These are phyloP conservation scores for Termitomyces sp. DNA, from an alignment of 768 basidiomycete genomes.

Conservation along the genomic window DNA sequence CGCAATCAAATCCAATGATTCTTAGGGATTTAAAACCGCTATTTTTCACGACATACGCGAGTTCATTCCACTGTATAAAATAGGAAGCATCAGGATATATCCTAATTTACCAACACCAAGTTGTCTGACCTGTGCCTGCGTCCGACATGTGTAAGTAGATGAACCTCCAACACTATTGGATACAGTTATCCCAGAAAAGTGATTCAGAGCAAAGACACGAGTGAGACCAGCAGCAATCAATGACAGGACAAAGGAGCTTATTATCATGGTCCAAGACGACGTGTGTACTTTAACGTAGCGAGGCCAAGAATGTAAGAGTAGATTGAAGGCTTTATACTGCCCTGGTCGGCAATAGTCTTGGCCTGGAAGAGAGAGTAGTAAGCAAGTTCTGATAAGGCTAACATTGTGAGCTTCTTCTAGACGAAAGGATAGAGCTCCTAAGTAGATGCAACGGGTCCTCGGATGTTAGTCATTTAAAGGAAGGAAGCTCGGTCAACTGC, in stretches of 20 bases:
- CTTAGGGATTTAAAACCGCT: constrained; percentile 29
- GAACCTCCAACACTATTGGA: constrained; percentile 25
- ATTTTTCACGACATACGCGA: constrained; percentile 22
- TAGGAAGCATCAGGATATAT: not conserved
- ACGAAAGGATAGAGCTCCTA: not conserved
- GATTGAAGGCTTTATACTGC: not conserved
- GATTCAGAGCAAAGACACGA: constrained; percentile 19
- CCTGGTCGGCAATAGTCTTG: not conserved
- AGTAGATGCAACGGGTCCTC: not conserved
- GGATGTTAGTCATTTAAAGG: not conserved
- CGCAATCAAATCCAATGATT: constrained; percentile 31
- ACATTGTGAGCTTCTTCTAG: not conserved
- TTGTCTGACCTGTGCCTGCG: constrained; percentile 25
- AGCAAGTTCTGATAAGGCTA: not conserved
- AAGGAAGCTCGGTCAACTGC: not conserved
- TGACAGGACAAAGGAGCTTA: not conserved
- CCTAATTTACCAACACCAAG: not conserved
- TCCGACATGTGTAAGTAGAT: constrained; percentile 26
- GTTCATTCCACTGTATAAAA: constrained; percentile 24
- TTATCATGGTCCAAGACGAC: not conserved
- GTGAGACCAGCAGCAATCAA: not conserved
- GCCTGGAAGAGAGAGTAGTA: not conserved
- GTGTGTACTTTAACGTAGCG: not conserved
- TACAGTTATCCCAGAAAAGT: constrained; percentile 26
- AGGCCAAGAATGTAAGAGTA: not conserved